Evolutionary conservation across 768 basidiomycete species (phyloP).

Genomic region (Auriscalpium orientale): DNA sequence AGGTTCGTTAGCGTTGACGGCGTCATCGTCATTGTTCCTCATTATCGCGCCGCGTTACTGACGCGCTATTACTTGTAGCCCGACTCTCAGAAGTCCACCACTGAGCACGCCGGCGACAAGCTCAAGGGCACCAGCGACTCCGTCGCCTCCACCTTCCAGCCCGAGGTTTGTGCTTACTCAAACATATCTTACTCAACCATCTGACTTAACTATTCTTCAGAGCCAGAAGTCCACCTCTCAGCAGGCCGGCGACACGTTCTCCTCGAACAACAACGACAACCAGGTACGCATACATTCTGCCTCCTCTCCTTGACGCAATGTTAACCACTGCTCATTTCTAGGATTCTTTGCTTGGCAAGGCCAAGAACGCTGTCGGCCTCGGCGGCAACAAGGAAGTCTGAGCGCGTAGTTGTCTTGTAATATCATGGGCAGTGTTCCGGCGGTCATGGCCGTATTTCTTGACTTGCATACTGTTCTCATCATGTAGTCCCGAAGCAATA

Average conservation of each 20-base stretch:
- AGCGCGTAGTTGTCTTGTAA: too few species aligned
- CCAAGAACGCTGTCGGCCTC: constrained; percentile 28
- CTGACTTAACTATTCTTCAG: constrained; percentile 10
- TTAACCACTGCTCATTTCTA: not conserved
- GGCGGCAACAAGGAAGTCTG: constrained; percentile 13
- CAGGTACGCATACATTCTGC: constrained; percentile 9
- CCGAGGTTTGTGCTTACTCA: constrained; percentile 13
- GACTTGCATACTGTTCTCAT: too few species aligned
- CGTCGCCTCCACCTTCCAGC: constrained; percentile 21
- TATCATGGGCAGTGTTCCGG: too few species aligned
- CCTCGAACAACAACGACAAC: constrained; percentile 24
- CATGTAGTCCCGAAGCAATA: too few species aligned
- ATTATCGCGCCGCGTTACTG: not conserved
- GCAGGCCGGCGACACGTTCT: constrained; percentile 27
- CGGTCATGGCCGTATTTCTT: too few species aligned
- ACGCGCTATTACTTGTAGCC: constrained; percentile 15
- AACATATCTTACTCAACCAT: not conserved
- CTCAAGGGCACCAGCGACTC: constrained; percentile 28
- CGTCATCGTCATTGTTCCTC: not conserved
- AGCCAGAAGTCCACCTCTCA: constrained; percentile 29
- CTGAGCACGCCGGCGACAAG: constrained; percentile 30
- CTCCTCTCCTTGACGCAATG: not conserved
- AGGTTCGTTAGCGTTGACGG: constrained; percentile 17
- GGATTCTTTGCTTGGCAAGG: constrained; percentile 26
- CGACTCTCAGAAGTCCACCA: constrained; percentile 30